Base-by-base conservation (phyloP, 2,329 filamentous ascomycete genomes). In the Aureobasidium pullulans region DNA sequence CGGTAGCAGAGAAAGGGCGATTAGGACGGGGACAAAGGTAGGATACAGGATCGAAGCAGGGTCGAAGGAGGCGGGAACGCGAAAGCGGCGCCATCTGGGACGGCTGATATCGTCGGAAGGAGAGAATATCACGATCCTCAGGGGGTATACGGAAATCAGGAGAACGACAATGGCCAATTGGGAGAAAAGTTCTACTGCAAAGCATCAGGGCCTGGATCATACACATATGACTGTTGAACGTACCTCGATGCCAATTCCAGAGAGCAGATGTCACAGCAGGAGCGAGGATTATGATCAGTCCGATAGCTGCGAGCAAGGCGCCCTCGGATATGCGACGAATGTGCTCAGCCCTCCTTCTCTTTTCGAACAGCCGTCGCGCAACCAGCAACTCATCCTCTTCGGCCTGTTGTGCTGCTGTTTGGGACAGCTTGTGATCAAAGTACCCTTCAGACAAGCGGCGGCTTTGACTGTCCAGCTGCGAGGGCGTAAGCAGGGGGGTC, bases 11-110 rank as follows among this genome's bases (percentile, higher is more conserved):
- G 92, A 85, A 4, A 94, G 76, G 1, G 91, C 85, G 31, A 94
- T 87, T 47, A 92, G 79, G 15, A 92, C 74, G 0, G 92, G 90
- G 32, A 96, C 79, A 2, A 86, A 74, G 6, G 87, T 81, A 16
- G 93, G 93, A 70, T 96, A 97, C 60, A 96, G 73, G n/a, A 96
- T 79, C 10, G 92, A 90, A 6, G 93, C 93, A 2, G 91, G 92
- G 68, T 97, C 93, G 72, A 96, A 96, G n/a, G 83, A 80, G 4
- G 84, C 76, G 0, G 91, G 90, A 39, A 96, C 77, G 42, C 80
- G 79, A 66, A 85, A 73, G 23, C 70, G 67, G 49, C 57, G 57
- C 39, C 47, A 49, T 32, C 39, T 37, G 15, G 57, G 57, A 16
- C 47, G 48, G 19, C n/a, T 39, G 11, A 16, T 40, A 28, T 53